These are phyloP conservation scores for Cucurbita argyrosperma DNA, from an alignment of 306 rosid species.

Conservation along the genomic window DNA sequence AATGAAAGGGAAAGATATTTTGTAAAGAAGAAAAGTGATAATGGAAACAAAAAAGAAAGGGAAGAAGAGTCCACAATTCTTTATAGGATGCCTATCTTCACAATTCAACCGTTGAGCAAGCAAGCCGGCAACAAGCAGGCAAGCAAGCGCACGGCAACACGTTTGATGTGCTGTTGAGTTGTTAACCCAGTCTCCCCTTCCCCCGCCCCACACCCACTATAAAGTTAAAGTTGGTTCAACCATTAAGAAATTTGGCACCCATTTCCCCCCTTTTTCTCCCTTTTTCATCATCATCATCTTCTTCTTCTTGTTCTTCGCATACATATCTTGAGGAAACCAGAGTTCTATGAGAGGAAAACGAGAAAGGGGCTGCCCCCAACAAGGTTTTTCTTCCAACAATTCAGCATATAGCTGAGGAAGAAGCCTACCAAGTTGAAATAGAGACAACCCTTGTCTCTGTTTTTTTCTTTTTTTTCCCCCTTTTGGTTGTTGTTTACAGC, in stretches of 20 bases:
- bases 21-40: neutral
- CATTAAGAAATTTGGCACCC: neutral
- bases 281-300: neutral
- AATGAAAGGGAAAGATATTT: neutral
- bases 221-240: slow-evolving; percentile 1
- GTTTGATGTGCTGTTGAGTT: neutral
- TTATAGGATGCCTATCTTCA: neutral
- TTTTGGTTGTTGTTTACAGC: slow-evolving; percentile 2
- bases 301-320: neutral
- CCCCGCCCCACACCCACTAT: neutral
- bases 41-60: neutral
- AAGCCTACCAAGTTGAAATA: neutral
- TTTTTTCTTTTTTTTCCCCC: neutral
- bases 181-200: neutral
- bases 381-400: neutral
- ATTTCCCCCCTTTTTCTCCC: neutral
- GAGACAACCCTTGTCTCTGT: neutral
- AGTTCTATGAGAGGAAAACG: neutral
- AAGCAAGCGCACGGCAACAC: neutral
- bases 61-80: neutral
- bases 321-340: neutral
- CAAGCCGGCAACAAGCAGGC: neutral
- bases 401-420: slow-evolving; percentile 1
- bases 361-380: neutral
- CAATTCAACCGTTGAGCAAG: neutral